Base-by-base conservation (phyloP, 805 yeast genomes). In the Ogataea nonfermentans region DNA sequence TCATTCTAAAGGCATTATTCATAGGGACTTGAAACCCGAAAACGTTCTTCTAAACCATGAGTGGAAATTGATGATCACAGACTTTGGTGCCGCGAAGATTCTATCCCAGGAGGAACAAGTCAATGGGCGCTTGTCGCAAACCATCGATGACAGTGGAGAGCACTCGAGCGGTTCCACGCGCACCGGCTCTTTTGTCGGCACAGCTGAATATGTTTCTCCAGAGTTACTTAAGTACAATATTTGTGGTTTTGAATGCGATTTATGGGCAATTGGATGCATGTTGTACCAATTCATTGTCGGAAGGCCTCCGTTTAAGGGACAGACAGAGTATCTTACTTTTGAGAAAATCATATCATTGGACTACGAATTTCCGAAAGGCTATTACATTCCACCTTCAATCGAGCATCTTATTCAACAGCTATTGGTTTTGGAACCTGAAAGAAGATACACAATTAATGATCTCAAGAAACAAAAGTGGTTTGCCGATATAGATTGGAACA, bases 161-260 rank as follows among this genome's bases (percentile, higher is more conserved):
- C 43, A 35, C 32, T 44, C 53, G 15, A 44, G 58, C 61, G 22
- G 73, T 62, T 70, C 54, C 27, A 52, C 59, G 17, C 42, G 59
- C 16, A 65, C 79, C 16, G 84, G 86, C 5, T 89, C 97, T 0
- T 93, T 91, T 67, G 98, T 91, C 3, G 99, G 99, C 0, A 91
- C 99, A 1, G 98, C 98, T 0, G 97, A 90, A 57, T 90, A 90
- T 56, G 96, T 93, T 2, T 82, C 95, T 0, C 99, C 98, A 0
- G 99, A 93, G 60, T 66, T 93, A 28, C 67, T 93, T 34, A 74
- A 80, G 34, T 72, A 76, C 52, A 93, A 91, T 59, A 70, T 74
- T 25, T 87, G 95, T 56, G 93, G 95, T 13, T 84, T 78, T 55
- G 83, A 82, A 47, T 74, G 91, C 23, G 97, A 89, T 59, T 63